Evolutionary conservation across 2,329 filamentous ascomycete species (phyloP), one percentile per base, ranked within the genome.

Genomic region (Aureobasidium sp.): DNA sequence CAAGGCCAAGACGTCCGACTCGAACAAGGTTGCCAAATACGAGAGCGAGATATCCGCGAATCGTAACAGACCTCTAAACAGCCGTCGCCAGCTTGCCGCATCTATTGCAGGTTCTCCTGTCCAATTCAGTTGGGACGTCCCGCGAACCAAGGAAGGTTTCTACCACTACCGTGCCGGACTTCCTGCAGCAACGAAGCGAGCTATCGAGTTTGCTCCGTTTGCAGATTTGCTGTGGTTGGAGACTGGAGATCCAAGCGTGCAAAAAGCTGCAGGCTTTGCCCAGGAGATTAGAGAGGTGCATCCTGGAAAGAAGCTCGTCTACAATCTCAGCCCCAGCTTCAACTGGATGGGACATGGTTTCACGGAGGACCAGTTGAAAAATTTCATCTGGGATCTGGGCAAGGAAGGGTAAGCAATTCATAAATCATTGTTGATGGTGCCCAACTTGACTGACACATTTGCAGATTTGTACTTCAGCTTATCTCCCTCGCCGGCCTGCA

Each of bases 301-400:
- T 69, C 90, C 91, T 0, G 86, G 84, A 64, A 97, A 97, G 82
- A 89, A 90, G 39, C 83, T 99, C 27, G 93, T 97, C 0, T 99
- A 99, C 79, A 99, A 99, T 78, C 83, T 99, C 1, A 92, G 88
- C 5, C 94, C 94, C 0, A 96, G 90, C 9, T 99, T 99, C 83
- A 97, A 99, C 81, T 99, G 94, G 94, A 94, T 95, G 85, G 86
- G 86, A 12, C 92, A 97, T 73, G 94, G 93, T 34, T 99, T 97
- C 77, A 87, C 84, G 3, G 86, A 91, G 66, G 86, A 85, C 64
- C 87, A 88, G 6, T 82, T 99, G 61, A 91, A 89, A 77, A 91
- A 85, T 6, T 99, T 99, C 75, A 89, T 99, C 69, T 97, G 93
- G 93, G 93, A 97, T 74, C 85, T 99, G 67, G 94, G 92, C 9